Evolutionary conservation across 345 rosid genomes (phyloP), one percentile per base, ranked within the genome.

Genomic region (Kernera saxatilis): DNA sequence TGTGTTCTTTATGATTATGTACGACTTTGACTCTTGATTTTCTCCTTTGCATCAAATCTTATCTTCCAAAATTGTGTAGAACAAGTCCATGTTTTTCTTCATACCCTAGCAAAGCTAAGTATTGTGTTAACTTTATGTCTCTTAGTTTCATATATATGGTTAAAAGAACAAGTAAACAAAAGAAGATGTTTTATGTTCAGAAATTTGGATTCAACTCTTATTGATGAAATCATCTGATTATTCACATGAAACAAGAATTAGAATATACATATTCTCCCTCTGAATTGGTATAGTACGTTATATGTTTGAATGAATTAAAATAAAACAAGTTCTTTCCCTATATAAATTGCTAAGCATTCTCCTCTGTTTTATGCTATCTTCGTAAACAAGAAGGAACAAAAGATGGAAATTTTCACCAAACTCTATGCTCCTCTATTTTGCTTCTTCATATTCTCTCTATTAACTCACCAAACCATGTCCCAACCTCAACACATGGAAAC

Each of bases 241-340:
- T 22, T n/a, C 13, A 17, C 14, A 26, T 9, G 9, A 44, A 8
- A 43, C 7, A 30, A 9, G 3, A 14, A n/a, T 23, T 7, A 40
- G n/a, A n/a, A 3, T 37, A 26, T 37, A 32, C 27, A 27, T 3
- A 3, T 30, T 55, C 30, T n/a, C 25, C 18, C 14, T 44, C 25
- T 69, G 73, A 69, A 56, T 69, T 56, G 46, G 73, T 44, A 57
- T 22, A 45, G 9, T 36, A 33, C 37, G 13, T 55, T 55, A 10
- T 11, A 32, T 65, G 6, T 65, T n/a, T 49, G 46, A 49, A 55
- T 14, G 13, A n/a, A n/a, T 22, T 5, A 65, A 51, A 35, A 65
- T 35, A 44, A 10, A 15, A 36, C 0, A 37, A 30, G 14, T 33
- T 56, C 5, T n/a, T 56, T 11, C 64, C 10, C 18, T 32, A 56